Evolutionary conservation across 2,329 filamentous ascomycete species (phyloP).

Genomic region (Cladosporium sp.): DNA sequence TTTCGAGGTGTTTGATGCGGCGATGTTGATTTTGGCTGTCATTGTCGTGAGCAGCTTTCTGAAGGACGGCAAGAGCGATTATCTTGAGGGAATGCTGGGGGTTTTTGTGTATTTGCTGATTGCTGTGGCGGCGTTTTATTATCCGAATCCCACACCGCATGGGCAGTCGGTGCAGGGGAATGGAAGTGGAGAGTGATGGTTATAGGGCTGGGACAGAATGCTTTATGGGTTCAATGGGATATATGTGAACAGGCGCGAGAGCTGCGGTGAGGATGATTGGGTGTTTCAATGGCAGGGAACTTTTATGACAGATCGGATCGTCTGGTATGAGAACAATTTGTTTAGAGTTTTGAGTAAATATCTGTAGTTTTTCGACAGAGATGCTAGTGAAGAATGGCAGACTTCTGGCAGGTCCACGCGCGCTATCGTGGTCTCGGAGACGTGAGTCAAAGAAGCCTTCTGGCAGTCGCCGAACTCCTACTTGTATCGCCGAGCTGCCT

Average conservation of each 20-base stretch:
- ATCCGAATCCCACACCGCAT: slow-evolving; percentile 50
- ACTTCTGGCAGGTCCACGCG: neutral
- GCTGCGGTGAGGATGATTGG: neutral
- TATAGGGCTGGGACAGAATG: neutral
- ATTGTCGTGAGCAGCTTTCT: slow-evolving; percentile 85
- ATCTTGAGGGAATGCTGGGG: slow-evolving; percentile 80
- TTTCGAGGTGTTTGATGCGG: slow-evolving; percentile 84
- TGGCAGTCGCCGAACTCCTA: neutral
- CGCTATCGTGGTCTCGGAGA: neutral
- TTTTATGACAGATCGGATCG: neutral
- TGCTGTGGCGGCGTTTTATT: slow-evolving; percentile 62
- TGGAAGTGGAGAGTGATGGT: neutral
- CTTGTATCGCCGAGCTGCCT: no score
- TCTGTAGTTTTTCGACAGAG: neutral
- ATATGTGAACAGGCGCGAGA: neutral
- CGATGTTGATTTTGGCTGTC: slow-evolving; percentile 78
- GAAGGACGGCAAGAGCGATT: slow-evolving; percentile 84
- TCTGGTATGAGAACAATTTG: neutral
- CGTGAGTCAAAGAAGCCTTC: neutral
- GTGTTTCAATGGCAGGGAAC: neutral
- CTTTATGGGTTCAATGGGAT: neutral
- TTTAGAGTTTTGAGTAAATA: neutral
- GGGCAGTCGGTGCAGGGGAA: slow-evolving; percentile 20
- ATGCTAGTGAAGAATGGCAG: neutral
- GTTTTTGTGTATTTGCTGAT: slow-evolving; percentile 68